Conservation (phyloP, 495 filamentous ascomycete species). For the Xylaria sp. region DNA sequence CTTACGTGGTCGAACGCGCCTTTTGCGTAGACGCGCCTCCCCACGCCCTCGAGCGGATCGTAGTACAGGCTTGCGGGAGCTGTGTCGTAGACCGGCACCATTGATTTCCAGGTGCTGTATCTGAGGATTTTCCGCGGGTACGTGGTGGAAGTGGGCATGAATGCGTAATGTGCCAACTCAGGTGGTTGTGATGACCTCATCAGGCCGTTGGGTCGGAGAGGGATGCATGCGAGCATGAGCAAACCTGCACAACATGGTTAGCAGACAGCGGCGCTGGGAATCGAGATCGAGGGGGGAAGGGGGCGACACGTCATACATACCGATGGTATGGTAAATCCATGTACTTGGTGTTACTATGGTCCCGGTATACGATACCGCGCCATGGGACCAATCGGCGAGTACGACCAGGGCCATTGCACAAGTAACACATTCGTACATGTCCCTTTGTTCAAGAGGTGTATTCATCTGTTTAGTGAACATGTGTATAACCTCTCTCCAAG, state of each 20-base stretch:
- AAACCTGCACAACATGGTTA: constrained; percentile 8
- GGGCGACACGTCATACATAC: neutral
- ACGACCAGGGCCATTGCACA: neutral
- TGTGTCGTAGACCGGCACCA: neutral
- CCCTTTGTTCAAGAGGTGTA: neutral
- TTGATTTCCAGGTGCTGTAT: neutral
- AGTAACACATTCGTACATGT: neutral
- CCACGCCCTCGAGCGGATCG: neutral
- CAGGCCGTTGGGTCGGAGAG: neutral
- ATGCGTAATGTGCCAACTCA: too few species aligned
- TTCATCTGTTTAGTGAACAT: neutral
- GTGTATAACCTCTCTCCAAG: neutral
- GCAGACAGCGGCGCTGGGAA: neutral
- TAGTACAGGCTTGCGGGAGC: neutral
- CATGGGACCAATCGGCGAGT: neutral
- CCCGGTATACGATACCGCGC: neutral
- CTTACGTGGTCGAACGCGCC: neutral
- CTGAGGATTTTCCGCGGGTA: neutral
- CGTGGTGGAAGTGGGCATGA: neutral
- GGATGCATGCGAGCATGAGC: constrained; percentile 22
- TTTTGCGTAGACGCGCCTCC: neutral
- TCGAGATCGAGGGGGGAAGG: neutral
- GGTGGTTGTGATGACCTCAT: neutral
- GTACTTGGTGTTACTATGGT: neutral
- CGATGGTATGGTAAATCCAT: constrained; percentile 4